A percentile compares a stretch with the other conserved stretches of the same genome.
phyloP scores from a whole-genome alignment of 345 rosid species.

The Aquilaria malaccensis region DNA sequence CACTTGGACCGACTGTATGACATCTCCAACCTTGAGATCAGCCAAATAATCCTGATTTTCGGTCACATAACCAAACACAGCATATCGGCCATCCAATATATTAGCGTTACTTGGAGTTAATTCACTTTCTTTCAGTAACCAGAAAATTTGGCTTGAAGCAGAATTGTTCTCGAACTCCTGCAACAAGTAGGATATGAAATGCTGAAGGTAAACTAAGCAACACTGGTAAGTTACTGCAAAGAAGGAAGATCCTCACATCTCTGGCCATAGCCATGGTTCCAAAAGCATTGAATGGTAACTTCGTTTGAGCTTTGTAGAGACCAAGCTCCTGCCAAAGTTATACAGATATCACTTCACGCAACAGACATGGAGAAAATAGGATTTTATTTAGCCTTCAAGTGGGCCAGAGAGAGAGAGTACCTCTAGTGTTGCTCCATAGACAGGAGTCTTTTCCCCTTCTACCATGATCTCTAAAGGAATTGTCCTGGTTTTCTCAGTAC shows the following conservation, averaged over 20 bases:
- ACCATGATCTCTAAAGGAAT: conserved; percentile 88
- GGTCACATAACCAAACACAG: conserved; percentile 90
- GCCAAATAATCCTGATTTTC: conserved; percentile 78
- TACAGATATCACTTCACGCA: conserved; percentile 1
- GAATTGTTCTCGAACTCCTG: conserved; percentile 97
- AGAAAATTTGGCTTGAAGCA: conserved; percentile 91
- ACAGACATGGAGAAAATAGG: background rate
- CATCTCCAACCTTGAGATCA: conserved; percentile 97
- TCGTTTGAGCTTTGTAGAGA: conserved; percentile 94
- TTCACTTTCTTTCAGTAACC: conserved; percentile 97
- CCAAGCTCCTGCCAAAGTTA: conserved; percentile 68
- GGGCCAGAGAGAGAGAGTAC: conserved; percentile 24
- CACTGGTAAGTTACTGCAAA: background rate
- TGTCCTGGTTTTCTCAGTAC: conserved; percentile 81
- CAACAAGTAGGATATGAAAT: background rate
- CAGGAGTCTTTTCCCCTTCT: conserved; percentile 66
- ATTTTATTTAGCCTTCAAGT: background rate
- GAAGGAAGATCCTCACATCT: conserved; percentile 50
- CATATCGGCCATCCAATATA: conserved; percentile 93
- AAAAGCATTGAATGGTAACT: conserved; percentile 96
- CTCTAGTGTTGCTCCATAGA: conserved; percentile 80
- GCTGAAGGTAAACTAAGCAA: background rate
- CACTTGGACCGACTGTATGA: conserved; percentile 81
- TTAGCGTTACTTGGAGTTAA: conserved; percentile 95
- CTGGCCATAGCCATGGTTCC: conserved; percentile 99